Conservation (phyloP, 1,139 yeast species). For the Sugiyamaella grinbergsii region DNA sequence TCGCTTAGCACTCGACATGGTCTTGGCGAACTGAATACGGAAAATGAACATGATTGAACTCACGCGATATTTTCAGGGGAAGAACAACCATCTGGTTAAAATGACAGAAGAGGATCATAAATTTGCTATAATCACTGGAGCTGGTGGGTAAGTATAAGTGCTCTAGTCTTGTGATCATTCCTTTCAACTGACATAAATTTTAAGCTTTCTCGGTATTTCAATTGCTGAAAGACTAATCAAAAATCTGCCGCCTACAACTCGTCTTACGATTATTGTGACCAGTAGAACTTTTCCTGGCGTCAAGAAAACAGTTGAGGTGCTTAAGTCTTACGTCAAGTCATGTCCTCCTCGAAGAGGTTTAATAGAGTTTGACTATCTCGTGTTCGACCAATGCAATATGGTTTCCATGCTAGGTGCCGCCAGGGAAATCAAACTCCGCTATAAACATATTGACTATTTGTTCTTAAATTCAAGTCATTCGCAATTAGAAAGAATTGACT, state of each 20-base stretch:
- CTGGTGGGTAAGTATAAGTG: constrained; percentile 44
- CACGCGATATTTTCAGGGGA: constrained; percentile 1
- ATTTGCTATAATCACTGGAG: constrained; percentile 63
- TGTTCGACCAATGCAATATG: constrained; percentile 91
- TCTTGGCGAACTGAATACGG: too few relatives aligned
- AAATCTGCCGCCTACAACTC: constrained; percentile 52
- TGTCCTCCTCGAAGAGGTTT: constrained; percentile 45
- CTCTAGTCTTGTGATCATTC: not conserved
- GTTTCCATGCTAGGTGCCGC: constrained; percentile 76
- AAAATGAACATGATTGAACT: too few relatives aligned
- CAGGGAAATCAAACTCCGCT: constrained; percentile 66
- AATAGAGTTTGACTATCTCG: constrained; percentile 80
- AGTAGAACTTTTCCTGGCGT: constrained; percentile 86
- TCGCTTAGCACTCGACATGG: not conserved
- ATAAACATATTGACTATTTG: constrained; percentile 68
- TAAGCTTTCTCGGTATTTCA: constrained; percentile 67
- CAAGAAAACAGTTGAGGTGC: constrained; percentile 66
- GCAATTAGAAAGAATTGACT: constrained; percentile 81
- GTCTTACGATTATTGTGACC: constrained; percentile 79
- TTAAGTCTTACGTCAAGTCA: constrained; percentile 54
- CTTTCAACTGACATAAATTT: constrained; percentile 9
- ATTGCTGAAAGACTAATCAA: constrained; percentile 78
- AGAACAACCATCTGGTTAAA: not conserved
- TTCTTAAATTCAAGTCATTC: constrained; percentile 92
- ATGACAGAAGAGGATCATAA: constrained; percentile 33